Conservation (phyloP, 208 protist species). For the Acanthamoeba sp. region DNA sequence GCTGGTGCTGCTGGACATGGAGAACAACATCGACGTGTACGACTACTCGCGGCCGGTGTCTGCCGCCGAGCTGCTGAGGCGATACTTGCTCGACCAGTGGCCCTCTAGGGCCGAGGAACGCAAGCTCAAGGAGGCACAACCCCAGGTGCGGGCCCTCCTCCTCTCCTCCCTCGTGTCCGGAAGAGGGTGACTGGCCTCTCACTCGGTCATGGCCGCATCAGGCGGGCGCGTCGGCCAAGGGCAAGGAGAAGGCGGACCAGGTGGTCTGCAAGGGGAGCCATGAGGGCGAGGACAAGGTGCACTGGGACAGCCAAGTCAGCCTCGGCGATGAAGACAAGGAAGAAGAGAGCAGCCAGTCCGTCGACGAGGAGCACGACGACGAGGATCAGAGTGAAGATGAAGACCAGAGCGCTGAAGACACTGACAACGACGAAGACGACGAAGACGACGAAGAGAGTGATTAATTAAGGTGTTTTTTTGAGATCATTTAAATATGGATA, state of each 20-base stretch:
- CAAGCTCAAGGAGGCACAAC: background rate
- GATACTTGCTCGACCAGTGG: conserved; percentile 58
- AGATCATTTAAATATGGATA: too few relatives aligned
- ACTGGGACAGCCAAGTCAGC: background rate
- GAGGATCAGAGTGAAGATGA: background rate
- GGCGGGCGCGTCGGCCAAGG: background rate
- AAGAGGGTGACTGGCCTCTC: background rate
- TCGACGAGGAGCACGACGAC: background rate
- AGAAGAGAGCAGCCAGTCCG: too few relatives aligned
- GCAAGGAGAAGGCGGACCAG: background rate
- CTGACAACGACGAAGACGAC: background rate
- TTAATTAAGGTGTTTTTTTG: background rate
- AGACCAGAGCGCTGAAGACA: background rate
- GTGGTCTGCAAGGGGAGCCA: background rate
- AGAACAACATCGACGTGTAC: conserved; percentile 43
- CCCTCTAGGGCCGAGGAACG: conserved; percentile 20
- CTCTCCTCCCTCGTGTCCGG: background rate
- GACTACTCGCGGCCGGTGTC: conserved; percentile 16
- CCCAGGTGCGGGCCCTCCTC: background rate
- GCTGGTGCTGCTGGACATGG: conserved; percentile 45
- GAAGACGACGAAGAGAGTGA: background rate
- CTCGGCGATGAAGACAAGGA: background rate
- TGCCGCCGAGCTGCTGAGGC: conserved; percentile 40
- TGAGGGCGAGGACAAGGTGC: background rate
- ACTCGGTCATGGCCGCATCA: background rate